These are phyloP conservation scores for Tardiomyces blankii DNA, from an alignment of 1,139 yeast genomes.

Conservation along the genomic window DNA sequence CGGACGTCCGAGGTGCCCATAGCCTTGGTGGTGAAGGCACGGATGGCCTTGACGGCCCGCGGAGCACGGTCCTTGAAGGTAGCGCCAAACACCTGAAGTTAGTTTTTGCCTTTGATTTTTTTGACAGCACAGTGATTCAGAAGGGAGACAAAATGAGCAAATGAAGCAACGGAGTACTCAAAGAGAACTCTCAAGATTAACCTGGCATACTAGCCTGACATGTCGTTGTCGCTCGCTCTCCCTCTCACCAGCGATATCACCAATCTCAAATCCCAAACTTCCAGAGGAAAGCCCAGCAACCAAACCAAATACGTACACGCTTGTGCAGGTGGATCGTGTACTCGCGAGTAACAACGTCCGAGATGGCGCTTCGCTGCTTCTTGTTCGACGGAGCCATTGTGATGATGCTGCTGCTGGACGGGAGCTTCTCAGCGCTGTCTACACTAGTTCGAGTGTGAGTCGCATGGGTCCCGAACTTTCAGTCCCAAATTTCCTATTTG, in stretches of 20 bases:
- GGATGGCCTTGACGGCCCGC: slow-evolving; percentile 98
- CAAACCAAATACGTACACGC: slow-evolving; percentile 57
- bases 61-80: slow-evolving; percentile 99
- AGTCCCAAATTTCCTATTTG: background rate
- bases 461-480: background rate
- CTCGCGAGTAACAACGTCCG: slow-evolving; percentile 99
- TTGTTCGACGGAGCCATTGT: slow-evolving; percentile 29
- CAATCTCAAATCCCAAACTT: background rate
- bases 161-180: no score
- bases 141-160: no score
- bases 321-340: slow-evolving; percentile 99
- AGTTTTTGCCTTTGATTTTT: slow-evolving; percentile 3
- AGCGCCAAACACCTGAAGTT: slow-evolving; percentile 78
- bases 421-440: background rate
- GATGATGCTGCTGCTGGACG: slow-evolving; percentile 1
- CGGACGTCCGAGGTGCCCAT: slow-evolving; percentile 99
- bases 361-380: slow-evolving; percentile 72
- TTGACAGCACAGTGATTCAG: background rate
- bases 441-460: background rate
- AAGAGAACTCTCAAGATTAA: no score
- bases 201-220: no score
- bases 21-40: slow-evolving; percentile 97
- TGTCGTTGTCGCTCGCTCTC: no score
- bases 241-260: no score
- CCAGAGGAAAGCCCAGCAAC: background rate